Base-by-base conservation (phyloP, 768 basidiomycete species). In the Hydnomerulius pinastri region DNA sequence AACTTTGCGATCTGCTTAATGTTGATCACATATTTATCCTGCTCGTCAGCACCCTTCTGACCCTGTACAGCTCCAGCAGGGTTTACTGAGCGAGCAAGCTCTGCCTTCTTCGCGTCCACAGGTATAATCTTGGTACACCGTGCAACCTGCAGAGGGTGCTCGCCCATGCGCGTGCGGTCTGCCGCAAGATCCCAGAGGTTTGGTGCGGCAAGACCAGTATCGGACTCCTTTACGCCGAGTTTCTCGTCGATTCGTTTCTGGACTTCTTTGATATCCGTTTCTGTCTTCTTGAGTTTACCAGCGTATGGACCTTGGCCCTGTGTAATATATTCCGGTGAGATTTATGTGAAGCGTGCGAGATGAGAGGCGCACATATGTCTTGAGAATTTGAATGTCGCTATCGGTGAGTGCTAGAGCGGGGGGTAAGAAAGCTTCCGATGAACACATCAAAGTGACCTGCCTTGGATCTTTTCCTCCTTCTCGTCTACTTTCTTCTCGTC, bases 1-100 rank as follows among this genome's bases (percentile, higher is more conserved):
- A 98, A 98, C 73, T 99, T 99, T 8, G 97, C 97, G 65, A 98
- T 97, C 74, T 99, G 97, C 70, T 98, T 97, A 72, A 99, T 95
- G 68, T 96, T 97, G 71, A 99, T 98, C 62, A 99, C 92, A 71
- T 99, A 98, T 73, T 98, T 95, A 74, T 98, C 96, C 63, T 96
- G 93, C 68, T 98, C 97, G 65, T 98, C 97, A 17, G 96, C 97
- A 56, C 95, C 94, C 70, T 96, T 97, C 74, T 92, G 87, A 4
- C 93, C 90, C 69, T 92, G 89, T 4, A 76, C 68, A 9, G 85
- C 89, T 49, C 90, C 90, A 12, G 77, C 73, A 3, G 90, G 83
- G 54, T 94, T 92, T 49, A 92, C 82, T 5, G 88, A 78, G 46
- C 81, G 82, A 11, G 92, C 91, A 15, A 85, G 82, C 58, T 86